These are phyloP conservation scores for Candida jianshihensis DNA, from an alignment of 805 yeast genomes.

Conservation along the genomic window DNA sequence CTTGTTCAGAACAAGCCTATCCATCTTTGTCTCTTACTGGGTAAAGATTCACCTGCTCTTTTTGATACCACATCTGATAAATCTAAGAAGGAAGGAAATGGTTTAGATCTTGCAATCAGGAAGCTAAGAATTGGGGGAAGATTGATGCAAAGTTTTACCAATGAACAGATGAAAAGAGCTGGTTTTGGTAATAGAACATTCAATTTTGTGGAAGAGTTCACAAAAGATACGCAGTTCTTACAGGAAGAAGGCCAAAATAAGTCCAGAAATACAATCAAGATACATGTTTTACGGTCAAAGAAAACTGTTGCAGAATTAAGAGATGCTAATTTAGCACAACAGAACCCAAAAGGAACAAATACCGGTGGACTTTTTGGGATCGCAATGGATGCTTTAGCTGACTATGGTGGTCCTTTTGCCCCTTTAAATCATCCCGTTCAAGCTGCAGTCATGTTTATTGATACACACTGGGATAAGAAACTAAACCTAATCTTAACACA, in stretches of 20 bases:
- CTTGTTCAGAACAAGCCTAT: slow-evolving; percentile 62
- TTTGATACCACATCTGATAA: slow-evolving; percentile 65
- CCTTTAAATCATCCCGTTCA: slow-evolving; percentile 42
- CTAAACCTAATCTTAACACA: slow-evolving; percentile 64
- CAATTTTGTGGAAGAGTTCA: slow-evolving; percentile 62
- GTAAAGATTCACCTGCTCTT: slow-evolving; percentile 60
- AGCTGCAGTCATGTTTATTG: slow-evolving; percentile 82
- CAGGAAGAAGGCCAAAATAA: slow-evolving; percentile 29
- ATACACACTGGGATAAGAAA: slow-evolving; percentile 72
- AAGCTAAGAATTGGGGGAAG: slow-evolving; percentile 79
- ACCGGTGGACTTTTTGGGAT: slow-evolving; percentile 73
- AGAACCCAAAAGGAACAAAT: slow-evolving; percentile 63
- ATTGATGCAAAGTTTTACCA: slow-evolving; percentile 85
- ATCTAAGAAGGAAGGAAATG: slow-evolving; percentile 49
- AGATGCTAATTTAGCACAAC: slow-evolving; percentile 81
- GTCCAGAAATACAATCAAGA: slow-evolving; percentile 56
- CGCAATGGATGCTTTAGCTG: slow-evolving; percentile 66
- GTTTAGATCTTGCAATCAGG: slow-evolving; percentile 59
- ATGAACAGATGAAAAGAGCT: slow-evolving; percentile 76
- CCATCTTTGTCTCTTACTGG: slow-evolving; percentile 74
- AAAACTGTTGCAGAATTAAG: slow-evolving; percentile 65
- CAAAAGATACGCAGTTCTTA: slow-evolving; percentile 43
- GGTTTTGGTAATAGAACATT: slow-evolving; percentile 78
- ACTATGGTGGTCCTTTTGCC: slow-evolving; percentile 48
- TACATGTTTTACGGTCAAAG: slow-evolving; percentile 69